Percentiles rank a stretch among this genome's conserved stretches.
These are phyloP conservation scores for Colletotrichum destructivum DNA, from an alignment of 2,329 filamentous ascomycete species.

Conservation along the genomic window DNA sequence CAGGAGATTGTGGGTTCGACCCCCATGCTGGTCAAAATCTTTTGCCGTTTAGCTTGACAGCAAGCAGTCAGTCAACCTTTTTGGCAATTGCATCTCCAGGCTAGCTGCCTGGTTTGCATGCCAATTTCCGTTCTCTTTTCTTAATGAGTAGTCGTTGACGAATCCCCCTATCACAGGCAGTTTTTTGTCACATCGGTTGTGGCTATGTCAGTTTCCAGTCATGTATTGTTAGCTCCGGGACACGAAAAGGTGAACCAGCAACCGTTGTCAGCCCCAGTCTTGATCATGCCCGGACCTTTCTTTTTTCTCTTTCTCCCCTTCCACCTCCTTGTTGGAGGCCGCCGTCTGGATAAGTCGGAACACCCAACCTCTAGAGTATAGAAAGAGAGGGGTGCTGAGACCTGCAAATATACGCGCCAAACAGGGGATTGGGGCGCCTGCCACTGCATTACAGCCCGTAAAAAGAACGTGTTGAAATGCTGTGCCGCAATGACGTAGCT, in stretches of 20 bases:
- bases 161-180: too few species aligned
- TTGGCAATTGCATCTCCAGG: too few species aligned
- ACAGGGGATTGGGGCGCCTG: background rate
- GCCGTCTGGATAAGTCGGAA: constrained; percentile 9
- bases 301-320: background rate
- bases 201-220: too few species aligned
- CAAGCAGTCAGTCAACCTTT: too few species aligned
- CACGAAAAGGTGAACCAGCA: too few species aligned
- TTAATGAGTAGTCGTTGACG: too few species aligned
- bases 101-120: too few species aligned
- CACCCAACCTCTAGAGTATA: background rate
- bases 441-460: background rate
- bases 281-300: background rate
- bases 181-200: too few species aligned
- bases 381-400: constrained; percentile 5
- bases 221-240: too few species aligned
- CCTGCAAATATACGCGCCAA: background rate
- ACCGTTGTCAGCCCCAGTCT: too few species aligned
- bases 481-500: constrained; percentile 38
- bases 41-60: background rate
- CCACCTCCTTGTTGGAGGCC: background rate
- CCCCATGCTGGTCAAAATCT: constrained; percentile 40
- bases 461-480: constrained; percentile 7
- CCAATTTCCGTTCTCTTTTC: too few species aligned
- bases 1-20: constrained; percentile 43